These are phyloP conservation scores for Madurella mycetomatis DNA, from an alignment of 2,329 filamentous ascomycete species.

Conservation along the genomic window DNA sequence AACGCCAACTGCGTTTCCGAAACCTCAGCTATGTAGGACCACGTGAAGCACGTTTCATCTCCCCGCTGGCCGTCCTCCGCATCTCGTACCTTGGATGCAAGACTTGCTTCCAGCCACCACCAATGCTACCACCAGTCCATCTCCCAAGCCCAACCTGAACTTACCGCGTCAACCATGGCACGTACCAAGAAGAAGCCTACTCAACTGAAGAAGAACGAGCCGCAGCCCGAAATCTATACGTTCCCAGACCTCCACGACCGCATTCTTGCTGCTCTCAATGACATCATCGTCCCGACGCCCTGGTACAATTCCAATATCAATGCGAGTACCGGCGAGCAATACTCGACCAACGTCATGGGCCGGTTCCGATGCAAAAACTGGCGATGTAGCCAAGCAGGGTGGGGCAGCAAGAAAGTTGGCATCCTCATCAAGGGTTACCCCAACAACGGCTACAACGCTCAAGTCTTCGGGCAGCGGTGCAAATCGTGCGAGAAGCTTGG, in stretches of 20 bases:
- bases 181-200: background rate
- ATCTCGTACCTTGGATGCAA: too few species aligned
- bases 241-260: background rate
- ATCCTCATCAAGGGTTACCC: slow-evolving; percentile 33
- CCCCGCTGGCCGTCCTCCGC: too few species aligned
- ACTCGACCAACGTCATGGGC: slow-evolving; percentile 33
- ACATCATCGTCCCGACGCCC: slow-evolving; percentile 3
- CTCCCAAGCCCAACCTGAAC: too few species aligned
- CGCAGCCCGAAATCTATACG: background rate
- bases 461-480: slow-evolving; percentile 34
- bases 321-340: slow-evolving; percentile 10
- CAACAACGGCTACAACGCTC: slow-evolving; percentile 31
- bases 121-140: too few species aligned
- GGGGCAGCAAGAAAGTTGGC: slow-evolving; percentile 34
- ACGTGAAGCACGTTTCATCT: too few species aligned
- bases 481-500: slow-evolving; percentile 23
- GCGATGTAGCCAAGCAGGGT: background rate
- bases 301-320: slow-evolving; percentile 27
- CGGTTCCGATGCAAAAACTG: slow-evolving; percentile 31
- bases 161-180: too few species aligned
- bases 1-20: too few species aligned
- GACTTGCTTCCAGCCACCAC: too few species aligned
- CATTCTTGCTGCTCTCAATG: background rate
- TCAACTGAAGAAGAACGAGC: background rate
- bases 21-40: too few species aligned